A percentile compares a stretch with the other conserved stretches of the same genome.
Evolutionary conservation across 495 filamentous ascomycete species (phyloP).

Genomic region (Rostrohypoxylon terebratum): DNA sequence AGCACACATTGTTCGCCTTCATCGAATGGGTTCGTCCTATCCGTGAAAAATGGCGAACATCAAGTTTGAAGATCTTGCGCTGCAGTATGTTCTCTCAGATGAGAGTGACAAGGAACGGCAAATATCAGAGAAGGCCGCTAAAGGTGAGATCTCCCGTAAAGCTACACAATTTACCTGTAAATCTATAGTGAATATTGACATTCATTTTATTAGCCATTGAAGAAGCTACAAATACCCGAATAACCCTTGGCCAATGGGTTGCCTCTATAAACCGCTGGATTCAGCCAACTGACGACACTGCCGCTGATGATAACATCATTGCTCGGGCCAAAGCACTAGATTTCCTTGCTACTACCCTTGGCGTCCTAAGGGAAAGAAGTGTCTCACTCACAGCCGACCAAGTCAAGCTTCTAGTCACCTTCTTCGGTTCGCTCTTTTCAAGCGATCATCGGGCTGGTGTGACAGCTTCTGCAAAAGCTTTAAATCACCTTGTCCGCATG

Average conservation of each 20-base stretch:
- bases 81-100: slow-evolving; percentile 62
- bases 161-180: not conserved
- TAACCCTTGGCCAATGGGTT: slow-evolving; percentile 61
- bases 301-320: slow-evolving; percentile 58
- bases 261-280: slow-evolving; percentile 63
- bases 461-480: slow-evolving; percentile 59
- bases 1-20: slow-evolving; percentile 13
- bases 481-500: slow-evolving; percentile 58
- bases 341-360: slow-evolving; percentile 60
- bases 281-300: slow-evolving; percentile 50
- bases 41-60: slow-evolving; percentile 51
- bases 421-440: slow-evolving; percentile 63
- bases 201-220: slow-evolving; percentile 51
- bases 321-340: slow-evolving; percentile 57
- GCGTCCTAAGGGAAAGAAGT: slow-evolving; percentile 51
- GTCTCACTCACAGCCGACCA: slow-evolving; percentile 55
- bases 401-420: slow-evolving; percentile 57
- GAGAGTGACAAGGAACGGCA: slow-evolving; percentile 50
- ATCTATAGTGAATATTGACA: slow-evolving; percentile 15
- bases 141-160: slow-evolving; percentile 44
- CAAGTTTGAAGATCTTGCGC: slow-evolving; percentile 60
- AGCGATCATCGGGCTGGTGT: slow-evolving; percentile 64
- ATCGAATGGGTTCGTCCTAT: slow-evolving; percentile 12
- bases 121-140: slow-evolving; percentile 56
- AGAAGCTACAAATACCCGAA: slow-evolving; percentile 54